Base-by-base conservation (phyloP, 1,284 basidiomycete genomes). In the Phellinidium pouzarii region DNA sequence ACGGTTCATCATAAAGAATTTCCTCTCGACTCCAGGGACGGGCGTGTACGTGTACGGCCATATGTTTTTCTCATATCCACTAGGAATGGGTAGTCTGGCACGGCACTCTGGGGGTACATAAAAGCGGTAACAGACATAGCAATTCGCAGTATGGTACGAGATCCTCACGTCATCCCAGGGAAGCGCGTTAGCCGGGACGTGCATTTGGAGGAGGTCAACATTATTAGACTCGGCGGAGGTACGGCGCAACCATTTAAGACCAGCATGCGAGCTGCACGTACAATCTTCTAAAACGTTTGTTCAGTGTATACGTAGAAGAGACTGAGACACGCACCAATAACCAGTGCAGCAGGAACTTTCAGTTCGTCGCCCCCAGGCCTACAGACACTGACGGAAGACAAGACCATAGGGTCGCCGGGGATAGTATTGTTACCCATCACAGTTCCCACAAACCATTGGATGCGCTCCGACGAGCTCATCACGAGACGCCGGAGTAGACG, bases 191-290 rank as follows among this genome's bases (percentile, higher is more conserved):
- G 19, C 17, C 17, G 50, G 50, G 12, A 50, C 22, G 12, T 6
- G n/a, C 20, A 2, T n/a, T 8, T 43, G 40, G 17, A 41, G 48
- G 27, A 42, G 48, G 14, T 17, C n/a, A 8, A 14, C 14, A 11
- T 11, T 31, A 31, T 5, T 5, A 31, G 29, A 6, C 29, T 5
- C 6, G 20, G 37, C 11, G 8, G 48, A 19, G 27, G 27, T 12
- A 11, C 56, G 48, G n/a, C 22, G 40, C 19, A 58, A 37, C 48
- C 52, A 54, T 29, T 58, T 58, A 1, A 54, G 27, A 3, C 56
- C 56, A 2, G 49, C 56, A 20, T 58, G 56, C 3, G 56, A 48
- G 11, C 25, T 37, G 1, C 56, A 53, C 3, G 53, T 55, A 45
- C 56, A 58, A 34, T 58, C 56, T 58, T 23, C 26, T 38, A 6